Percentiles rank a stretch among this genome's conserved stretches.
Evolutionary conservation across 345 rosid genomes (phyloP).

Genomic region (Kernera saxatilis): DNA sequence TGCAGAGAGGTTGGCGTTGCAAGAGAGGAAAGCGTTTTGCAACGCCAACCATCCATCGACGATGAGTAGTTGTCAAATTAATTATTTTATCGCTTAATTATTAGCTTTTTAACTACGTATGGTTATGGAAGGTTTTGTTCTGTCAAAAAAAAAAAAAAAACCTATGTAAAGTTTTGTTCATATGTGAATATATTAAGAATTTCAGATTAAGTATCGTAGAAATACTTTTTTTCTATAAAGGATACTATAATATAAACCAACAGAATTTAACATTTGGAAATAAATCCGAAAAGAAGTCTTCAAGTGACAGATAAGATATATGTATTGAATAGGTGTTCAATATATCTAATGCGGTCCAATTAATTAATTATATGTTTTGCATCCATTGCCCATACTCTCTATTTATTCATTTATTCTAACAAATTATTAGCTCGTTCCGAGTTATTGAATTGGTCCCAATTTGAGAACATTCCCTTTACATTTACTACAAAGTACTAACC

Average conservation of each 20-base stretch:
- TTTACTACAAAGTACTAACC: constrained; percentile 25
- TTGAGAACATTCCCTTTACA: constrained; percentile 28
- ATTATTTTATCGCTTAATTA: no score
- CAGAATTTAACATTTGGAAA: background rate
- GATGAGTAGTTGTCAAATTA: no score
- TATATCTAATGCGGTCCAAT: constrained; percentile 3
- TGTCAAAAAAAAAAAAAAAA: no score
- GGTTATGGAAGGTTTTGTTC: no score
- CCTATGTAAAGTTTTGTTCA: background rate
- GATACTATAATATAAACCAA: background rate
- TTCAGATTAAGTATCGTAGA: no score
- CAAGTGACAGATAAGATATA: background rate
- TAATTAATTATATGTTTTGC: background rate
- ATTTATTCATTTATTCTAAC: background rate
- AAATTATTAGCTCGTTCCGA: background rate
- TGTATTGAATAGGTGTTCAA: background rate
- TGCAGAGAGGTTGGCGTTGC: no score
- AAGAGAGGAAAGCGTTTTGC: no score
- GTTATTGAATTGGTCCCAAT: constrained; percentile 25
- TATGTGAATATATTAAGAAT: background rate
- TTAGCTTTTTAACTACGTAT: no score
- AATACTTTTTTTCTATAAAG: no score
- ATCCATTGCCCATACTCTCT: constrained; percentile 17
- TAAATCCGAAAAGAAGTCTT: background rate
- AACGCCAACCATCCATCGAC: no score